Percentiles rank a stretch among this genome's conserved stretches.
phyloP scores from a whole-genome alignment of 2,329 filamentous ascomycete genomes.

The Colletotrichum cordylinicola region DNA sequence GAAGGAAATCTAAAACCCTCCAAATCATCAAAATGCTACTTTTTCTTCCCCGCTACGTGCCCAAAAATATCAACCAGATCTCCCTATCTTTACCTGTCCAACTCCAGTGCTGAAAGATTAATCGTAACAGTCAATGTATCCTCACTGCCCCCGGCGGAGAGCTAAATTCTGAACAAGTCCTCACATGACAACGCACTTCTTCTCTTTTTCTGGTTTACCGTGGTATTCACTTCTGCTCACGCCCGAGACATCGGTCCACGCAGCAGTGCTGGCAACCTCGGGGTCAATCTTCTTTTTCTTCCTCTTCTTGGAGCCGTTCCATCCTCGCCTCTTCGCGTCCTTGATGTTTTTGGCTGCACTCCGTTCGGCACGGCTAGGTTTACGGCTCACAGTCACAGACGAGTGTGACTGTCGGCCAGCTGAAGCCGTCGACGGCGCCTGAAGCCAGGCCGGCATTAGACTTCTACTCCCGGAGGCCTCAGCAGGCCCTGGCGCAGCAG shows the following conservation, averaged over 20 bases:
- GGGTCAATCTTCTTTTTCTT: slow-evolving; percentile 38
- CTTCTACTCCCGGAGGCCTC: slow-evolving; percentile 18
- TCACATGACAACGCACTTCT: slow-evolving; percentile 62
- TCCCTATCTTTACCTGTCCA: not conserved
- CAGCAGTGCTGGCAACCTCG: slow-evolving; percentile 50
- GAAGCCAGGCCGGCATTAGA: slow-evolving; percentile 37
- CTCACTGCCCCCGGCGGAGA: not conserved
- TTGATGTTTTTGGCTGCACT: slow-evolving; percentile 68
- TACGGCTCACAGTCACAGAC: slow-evolving; percentile 52
- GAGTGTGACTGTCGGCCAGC: slow-evolving; percentile 42
- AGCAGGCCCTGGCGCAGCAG: not conserved
- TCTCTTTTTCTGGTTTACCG: slow-evolving; percentile 45
- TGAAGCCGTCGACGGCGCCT: slow-evolving; percentile 35
- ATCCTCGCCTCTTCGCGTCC: slow-evolving; percentile 64
- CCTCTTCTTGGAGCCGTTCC: slow-evolving; percentile 49
- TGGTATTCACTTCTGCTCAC: slow-evolving; percentile 26
- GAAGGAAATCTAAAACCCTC: not conserved
- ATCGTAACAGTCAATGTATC: not conserved
- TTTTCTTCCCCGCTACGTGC: not conserved
- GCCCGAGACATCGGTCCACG: slow-evolving; percentile 59
- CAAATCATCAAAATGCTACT: not conserved
- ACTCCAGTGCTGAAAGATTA: slow-evolving; percentile 11
- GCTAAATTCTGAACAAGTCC: not conserved
- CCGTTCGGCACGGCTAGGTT: slow-evolving; percentile 61
- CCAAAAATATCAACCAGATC: not conserved